A percentile compares a stretch with the other conserved stretches of the same genome.
Conservation (phyloP, 805 yeast species). For the Myxozyma nipponensis region DNA sequence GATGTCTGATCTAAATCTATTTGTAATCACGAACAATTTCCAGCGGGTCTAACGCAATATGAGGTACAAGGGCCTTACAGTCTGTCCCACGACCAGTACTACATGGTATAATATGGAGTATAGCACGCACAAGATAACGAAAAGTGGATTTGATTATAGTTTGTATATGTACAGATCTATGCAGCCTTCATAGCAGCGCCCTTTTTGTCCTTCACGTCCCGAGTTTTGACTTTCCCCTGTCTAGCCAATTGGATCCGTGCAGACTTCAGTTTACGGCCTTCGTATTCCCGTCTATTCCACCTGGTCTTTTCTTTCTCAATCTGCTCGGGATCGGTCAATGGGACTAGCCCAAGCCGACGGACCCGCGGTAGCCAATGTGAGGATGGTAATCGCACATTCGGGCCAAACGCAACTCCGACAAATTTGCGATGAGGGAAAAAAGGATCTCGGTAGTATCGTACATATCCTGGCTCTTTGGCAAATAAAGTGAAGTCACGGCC, state of each 20-base stretch:
- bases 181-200: not conserved
- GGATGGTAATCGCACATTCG: constrained; percentile 67
- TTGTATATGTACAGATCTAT: too few relatives aligned
- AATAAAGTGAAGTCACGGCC: constrained; percentile 92
- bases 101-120: too few relatives aligned
- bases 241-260: constrained; percentile 6
- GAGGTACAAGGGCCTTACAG: too few relatives aligned
- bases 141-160: too few relatives aligned
- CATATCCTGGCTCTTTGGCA: constrained; percentile 90
- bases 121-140: too few relatives aligned
- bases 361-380: constrained; percentile 87
- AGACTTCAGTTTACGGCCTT: constrained; percentile 18
- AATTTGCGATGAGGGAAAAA: constrained; percentile 91
- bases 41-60: too few relatives aligned
- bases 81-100: too few relatives aligned
- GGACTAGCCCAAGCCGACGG: constrained; percentile 75
- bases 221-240: constrained; percentile 4
- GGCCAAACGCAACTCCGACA: constrained; percentile 77
- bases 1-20: too few relatives aligned
- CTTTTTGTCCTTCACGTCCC: not conserved
- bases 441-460: constrained; percentile 87
- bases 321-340: constrained; percentile 47
- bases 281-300: constrained; percentile 63
- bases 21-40: too few relatives aligned
- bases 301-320: constrained; percentile 58